Evolutionary conservation across 768 basidiomycete genomes (phyloP).

Genomic region (Lentinula raphanica): DNA sequence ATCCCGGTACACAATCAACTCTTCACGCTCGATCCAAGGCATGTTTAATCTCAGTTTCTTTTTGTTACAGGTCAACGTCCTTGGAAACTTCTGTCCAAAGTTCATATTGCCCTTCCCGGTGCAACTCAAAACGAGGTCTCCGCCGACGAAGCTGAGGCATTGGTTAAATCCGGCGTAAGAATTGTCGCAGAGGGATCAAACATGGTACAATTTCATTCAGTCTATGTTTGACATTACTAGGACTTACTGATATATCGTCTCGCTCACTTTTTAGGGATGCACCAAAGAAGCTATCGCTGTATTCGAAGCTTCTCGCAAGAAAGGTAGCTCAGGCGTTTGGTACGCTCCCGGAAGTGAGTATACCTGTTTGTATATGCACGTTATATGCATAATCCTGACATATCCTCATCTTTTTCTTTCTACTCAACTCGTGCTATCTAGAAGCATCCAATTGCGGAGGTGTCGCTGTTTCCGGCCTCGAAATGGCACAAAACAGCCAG

Average conservation of each 20-base stretch:
- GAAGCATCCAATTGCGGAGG: conserved; percentile 65
- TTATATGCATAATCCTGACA: background rate
- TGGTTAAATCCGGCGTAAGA: conserved; percentile 61
- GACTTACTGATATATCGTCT: no score
- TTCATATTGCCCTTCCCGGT: conserved; percentile 65
- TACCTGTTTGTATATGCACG: no score
- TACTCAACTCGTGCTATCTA: conserved; percentile 9
- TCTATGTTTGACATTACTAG: no score
- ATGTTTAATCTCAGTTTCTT: conserved; percentile 8
- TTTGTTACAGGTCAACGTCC: conserved; percentile 50
- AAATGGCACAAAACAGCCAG: conserved; percentile 78
- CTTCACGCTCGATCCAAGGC: background rate
- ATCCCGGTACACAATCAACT: conserved; percentile 31
- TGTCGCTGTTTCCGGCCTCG: conserved; percentile 73
- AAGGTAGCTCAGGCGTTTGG: conserved; percentile 48
- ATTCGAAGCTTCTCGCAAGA: conserved; percentile 58
- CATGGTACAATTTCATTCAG: conserved; percentile 41
- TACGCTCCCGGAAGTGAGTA: conserved; percentile 68
- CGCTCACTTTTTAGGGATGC: conserved; percentile 37
- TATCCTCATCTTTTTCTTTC: background rate
- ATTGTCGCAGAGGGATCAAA: conserved; percentile 76
- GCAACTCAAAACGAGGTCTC: conserved; percentile 72
- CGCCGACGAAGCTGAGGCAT: conserved; percentile 62
- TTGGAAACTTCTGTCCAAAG: conserved; percentile 59
- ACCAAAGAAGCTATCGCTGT: conserved; percentile 68